Conservation (phyloP, 2,329 filamentous ascomycete genomes). For the Teratosphaeria gauchensis region DNA sequence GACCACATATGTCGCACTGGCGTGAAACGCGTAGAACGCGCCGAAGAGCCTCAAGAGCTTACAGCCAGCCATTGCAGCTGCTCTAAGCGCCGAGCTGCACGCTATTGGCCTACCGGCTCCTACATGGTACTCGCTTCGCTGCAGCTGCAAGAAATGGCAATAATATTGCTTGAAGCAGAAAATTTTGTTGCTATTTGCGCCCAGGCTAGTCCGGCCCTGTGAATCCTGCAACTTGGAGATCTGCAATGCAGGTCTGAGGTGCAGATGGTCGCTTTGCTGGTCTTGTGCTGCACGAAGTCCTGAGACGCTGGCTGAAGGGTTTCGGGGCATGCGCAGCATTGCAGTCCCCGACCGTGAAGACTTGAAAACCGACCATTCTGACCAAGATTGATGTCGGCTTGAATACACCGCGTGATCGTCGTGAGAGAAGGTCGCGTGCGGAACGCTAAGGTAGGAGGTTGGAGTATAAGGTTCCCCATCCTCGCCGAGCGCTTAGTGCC, state of each 20-base stretch:
- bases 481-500: background rate
- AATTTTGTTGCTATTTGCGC: background rate
- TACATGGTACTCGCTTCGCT: background rate
- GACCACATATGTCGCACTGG: background rate
- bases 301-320: background rate
- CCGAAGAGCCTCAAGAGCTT: background rate
- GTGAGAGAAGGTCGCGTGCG: background rate
- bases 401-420: background rate
- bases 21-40: background rate
- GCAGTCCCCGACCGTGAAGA: background rate
- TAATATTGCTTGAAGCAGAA: background rate
- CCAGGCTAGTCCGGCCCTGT: background rate
- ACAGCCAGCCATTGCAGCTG: background rate
- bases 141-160: background rate
- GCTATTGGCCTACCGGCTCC: constrained; percentile 2
- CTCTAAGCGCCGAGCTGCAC: constrained; percentile 5
- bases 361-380: background rate
- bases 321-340: background rate
- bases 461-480: background rate
- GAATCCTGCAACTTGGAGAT: background rate
- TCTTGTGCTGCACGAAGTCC: background rate
- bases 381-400: background rate
- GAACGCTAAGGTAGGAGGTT: background rate
- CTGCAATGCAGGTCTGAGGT: background rate
- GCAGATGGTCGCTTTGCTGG: background rate